Conservation (phyloP, 768 basidiomycete genomes). For the Stropharia rugosoannulata region DNA sequence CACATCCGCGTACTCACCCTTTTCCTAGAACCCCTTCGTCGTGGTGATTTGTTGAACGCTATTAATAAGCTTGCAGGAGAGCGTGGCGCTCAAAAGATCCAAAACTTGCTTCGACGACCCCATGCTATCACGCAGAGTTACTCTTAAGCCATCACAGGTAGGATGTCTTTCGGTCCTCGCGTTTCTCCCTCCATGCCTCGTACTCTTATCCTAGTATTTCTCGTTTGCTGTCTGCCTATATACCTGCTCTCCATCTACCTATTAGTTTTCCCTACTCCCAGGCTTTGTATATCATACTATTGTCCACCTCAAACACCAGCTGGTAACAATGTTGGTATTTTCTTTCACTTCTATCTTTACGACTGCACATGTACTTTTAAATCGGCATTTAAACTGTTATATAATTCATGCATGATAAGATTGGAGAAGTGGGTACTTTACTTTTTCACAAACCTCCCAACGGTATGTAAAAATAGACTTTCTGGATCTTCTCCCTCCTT, state of each 20-base stretch:
- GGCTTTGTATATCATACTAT: background rate
- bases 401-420: background rate
- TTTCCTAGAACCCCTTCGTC: constrained; percentile 69
- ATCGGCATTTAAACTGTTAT: constrained; percentile 5
- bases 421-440: background rate
- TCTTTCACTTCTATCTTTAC: background rate
- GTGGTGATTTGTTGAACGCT: constrained; percentile 76
- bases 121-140: constrained; percentile 25
- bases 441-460: constrained; percentile 55
- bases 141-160: constrained; percentile 9
- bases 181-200: background rate
- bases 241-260: background rate
- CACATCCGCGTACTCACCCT: constrained; percentile 8
- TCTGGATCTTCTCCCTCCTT: constrained; percentile 56
- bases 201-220: background rate
- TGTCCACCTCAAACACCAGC: background rate
- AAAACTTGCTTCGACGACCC: constrained; percentile 31
- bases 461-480: constrained; percentile 57
- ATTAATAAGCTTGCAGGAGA: constrained; percentile 80
- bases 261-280: background rate
- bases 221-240: background rate
- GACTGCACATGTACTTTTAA: constrained; percentile 7
- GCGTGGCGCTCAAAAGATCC: constrained; percentile 41
- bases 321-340: background rate
- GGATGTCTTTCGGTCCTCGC: background rate